Evolutionary conservation across 768 basidiomycete species (phyloP).

Genomic region (Suillus placidus): DNA sequence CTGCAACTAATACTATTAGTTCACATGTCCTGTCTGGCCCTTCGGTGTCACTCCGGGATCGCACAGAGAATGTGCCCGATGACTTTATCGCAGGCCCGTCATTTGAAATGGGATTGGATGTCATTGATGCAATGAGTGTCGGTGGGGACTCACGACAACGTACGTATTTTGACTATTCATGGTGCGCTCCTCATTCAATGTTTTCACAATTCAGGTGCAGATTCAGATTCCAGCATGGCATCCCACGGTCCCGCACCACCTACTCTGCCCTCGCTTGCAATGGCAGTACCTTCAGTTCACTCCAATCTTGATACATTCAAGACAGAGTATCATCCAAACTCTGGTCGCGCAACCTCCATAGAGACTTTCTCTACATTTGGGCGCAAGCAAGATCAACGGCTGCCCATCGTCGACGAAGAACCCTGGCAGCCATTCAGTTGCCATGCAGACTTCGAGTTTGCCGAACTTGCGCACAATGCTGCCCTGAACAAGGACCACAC

Average conservation of each 20-base stretch:
- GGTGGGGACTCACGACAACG: background rate
- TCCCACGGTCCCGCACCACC: background rate
- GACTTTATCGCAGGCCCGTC: background rate
- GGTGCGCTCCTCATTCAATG: background rate
- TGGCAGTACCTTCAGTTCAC: too few species aligned
- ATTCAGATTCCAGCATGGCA: background rate
- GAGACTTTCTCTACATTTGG: too few species aligned
- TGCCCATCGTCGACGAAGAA: too few species aligned
- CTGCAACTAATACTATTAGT: background rate
- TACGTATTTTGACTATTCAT: background rate
- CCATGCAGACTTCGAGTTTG: too few species aligned
- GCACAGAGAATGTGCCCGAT: background rate
- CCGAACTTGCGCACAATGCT: too few species aligned
- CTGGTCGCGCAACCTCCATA: too few species aligned
- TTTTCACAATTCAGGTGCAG: background rate
- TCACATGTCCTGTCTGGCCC: background rate
- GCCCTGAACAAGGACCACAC: too few species aligned
- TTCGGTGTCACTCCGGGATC: background rate
- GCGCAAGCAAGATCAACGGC: too few species aligned
- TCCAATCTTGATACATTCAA: too few species aligned
- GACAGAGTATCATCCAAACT: too few species aligned
- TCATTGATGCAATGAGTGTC: background rate
- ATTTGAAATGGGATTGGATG: background rate
- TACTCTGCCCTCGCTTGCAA: too few species aligned
- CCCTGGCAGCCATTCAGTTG: too few species aligned